Conservation (phyloP, 768 basidiomycete species). For the Imleria badia region DNA sequence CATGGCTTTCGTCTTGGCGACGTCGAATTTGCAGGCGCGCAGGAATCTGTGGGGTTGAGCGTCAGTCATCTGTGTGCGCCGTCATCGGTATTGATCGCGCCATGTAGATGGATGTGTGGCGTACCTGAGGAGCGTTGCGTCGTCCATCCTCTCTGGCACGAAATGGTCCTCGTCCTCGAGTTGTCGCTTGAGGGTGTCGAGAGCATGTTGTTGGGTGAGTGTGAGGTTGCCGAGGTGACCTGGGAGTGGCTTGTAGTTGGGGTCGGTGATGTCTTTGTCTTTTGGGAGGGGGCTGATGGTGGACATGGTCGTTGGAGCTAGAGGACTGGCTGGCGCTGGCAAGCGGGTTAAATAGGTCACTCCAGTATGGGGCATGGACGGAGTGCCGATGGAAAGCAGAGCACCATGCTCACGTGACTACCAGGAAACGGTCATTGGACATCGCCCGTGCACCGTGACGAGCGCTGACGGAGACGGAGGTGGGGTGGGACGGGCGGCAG, state of each 20-base stretch:
- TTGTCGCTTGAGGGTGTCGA: slow-evolving; percentile 67
- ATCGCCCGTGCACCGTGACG: no score
- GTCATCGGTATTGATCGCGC: slow-evolving; percentile 17
- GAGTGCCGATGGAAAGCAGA: no score
- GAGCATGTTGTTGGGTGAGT: slow-evolving; percentile 55
- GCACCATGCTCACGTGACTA: no score
- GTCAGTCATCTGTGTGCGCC: background rate
- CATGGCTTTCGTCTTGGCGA: slow-evolving; percentile 82
- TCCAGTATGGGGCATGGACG: no score
- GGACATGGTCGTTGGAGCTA: slow-evolving; percentile 28
- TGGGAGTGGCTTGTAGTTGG: slow-evolving; percentile 65
- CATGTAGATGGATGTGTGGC: slow-evolving; percentile 11
- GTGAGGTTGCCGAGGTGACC: slow-evolving; percentile 82
- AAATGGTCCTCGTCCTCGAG: slow-evolving; percentile 60
- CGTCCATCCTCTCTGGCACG: slow-evolving; percentile 65
- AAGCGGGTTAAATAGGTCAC: no score
- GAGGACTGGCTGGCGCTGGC: no score
- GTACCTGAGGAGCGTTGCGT: slow-evolving; percentile 66
- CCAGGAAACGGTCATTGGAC: no score
- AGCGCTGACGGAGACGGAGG: no score
- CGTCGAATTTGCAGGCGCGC: slow-evolving; percentile 90
- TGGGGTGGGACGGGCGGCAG: no score
- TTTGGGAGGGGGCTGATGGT: slow-evolving; percentile 51
- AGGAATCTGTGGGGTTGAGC: slow-evolving; percentile 77
- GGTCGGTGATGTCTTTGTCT: slow-evolving; percentile 62